Percentiles rank a stretch among this genome's conserved stretches.
Evolutionary conservation across 2,329 filamentous ascomycete genomes (phyloP).

Genomic region (Clarireedia homoeocarpa): DNA sequence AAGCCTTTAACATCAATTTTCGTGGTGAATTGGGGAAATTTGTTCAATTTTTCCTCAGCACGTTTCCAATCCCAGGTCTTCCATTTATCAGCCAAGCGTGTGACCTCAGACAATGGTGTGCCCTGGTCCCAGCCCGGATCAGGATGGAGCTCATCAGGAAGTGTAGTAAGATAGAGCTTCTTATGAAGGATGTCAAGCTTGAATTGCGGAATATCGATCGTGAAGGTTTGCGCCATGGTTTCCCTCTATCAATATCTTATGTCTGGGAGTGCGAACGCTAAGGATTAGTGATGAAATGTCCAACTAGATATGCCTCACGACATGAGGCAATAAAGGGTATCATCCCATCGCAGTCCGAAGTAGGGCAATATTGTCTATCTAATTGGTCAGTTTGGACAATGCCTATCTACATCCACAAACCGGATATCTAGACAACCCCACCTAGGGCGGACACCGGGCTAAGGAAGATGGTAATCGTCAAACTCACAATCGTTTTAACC

Average conservation of each 20-base stretch:
- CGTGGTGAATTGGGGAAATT: slow-evolving; percentile 24
- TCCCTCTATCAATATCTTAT: neutral
- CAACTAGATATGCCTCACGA: too few species aligned
- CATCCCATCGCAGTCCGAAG: too few species aligned
- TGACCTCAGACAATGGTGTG: neutral
- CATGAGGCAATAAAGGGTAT: too few species aligned
- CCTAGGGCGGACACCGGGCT: too few species aligned
- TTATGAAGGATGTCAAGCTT: neutral
- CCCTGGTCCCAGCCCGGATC: neutral
- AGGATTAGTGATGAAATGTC: too few species aligned
- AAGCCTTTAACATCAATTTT: slow-evolving; percentile 48
- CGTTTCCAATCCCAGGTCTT: neutral
- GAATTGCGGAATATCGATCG: neutral
- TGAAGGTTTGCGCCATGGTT: neutral
- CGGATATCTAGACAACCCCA: too few species aligned
- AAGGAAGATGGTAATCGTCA: too few species aligned
- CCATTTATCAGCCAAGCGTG: neutral
- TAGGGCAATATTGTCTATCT: too few species aligned
- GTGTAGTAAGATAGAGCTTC: neutral
- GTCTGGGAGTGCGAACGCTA: too few species aligned
- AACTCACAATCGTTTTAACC: too few species aligned
- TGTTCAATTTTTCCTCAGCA: slow-evolving; percentile 17
- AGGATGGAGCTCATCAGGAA: neutral
- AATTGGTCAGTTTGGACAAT: too few species aligned
- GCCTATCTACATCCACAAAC: too few species aligned